Evolutionary conservation across 78 protist species (phyloP), one percentile per base, ranked within the genome.

Genomic region (Planoprotostelium fungivorum): DNA sequence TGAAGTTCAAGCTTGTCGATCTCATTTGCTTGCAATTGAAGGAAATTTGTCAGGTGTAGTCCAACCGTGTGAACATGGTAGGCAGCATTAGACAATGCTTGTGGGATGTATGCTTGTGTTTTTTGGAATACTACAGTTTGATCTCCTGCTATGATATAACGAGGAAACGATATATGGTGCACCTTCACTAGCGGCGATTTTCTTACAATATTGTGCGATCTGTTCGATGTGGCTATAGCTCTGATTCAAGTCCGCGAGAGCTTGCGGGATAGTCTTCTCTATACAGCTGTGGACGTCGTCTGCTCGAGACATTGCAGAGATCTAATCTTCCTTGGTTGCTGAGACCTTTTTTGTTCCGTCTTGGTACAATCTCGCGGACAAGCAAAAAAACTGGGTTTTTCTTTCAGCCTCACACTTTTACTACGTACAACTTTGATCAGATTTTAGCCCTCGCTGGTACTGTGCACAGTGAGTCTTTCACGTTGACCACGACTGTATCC

Each of bases 11-110:
- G 37, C 16, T 85, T 85, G 36, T 85, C 87, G 36, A 85, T 35
- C 37, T 85, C 87, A 37, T 36, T 85, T 16, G 87, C 87, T 85
- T 85, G 87, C 37, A 85, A 36, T 85, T 85, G 87, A 16, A 85
- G 37, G 87, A 85, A 85, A 16, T 85, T 85, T 5, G 36, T 85
- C 16, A 85, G 16, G 16, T 85, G 87, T 5, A 36, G 36, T 25
- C 87, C 87, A 35, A 85, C 87, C 36, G 87, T 85, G 87, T 85
- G 87, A 85, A 85, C 16, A 36, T 85, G 87, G 87, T 85, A 85
- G 36, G 87, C 87, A 35, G 37, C 87, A 85, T 85, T 85, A 16
- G 37, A 37, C 63, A 85, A 16, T 5, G 87, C 37, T 37, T 85
- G 63, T 5, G 36, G 36, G 37, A 36, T 85, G 37, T 85, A 85